Evolutionary conservation across 805 yeast species (phyloP).

Genomic region (Hagleromyces aurorensis): DNA sequence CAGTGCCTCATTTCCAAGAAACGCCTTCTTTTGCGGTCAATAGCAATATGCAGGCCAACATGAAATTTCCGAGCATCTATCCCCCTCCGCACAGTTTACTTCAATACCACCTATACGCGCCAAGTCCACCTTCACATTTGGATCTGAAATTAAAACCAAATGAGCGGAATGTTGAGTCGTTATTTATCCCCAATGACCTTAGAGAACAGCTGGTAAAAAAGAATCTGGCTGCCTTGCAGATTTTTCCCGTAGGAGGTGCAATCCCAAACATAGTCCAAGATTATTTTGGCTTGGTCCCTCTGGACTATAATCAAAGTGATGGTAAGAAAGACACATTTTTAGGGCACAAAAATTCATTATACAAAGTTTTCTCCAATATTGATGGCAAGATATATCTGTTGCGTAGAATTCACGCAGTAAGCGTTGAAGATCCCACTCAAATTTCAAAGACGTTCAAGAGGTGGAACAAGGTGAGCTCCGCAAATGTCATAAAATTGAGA

Average conservation of each 20-base stretch:
- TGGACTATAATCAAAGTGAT: conserved; percentile 46
- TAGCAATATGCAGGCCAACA: conserved; percentile 5
- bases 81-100: conserved; percentile 38
- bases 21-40: conserved; percentile 1
- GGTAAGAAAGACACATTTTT: conserved; percentile 30
- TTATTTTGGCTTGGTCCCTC: conserved; percentile 79
- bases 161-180: conserved; percentile 57
- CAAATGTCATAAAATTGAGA: conserved; percentile 57
- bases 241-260: conserved; percentile 34
- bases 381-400: conserved; percentile 76
- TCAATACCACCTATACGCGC: conserved; percentile 85
- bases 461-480: conserved; percentile 48
- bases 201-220: conserved; percentile 64
- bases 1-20: background rate
- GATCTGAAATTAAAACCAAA: conserved; percentile 54
- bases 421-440: conserved; percentile 47
- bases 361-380: conserved; percentile 69
- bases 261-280: conserved; percentile 73
- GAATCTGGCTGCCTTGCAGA: conserved; percentile 74
- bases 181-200: conserved; percentile 66
- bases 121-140: conserved; percentile 73
- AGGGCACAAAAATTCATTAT: conserved; percentile 53
- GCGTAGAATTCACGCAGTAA: conserved; percentile 61
- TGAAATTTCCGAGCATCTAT: conserved; percentile 29
- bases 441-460: conserved; percentile 47